Conservation (phyloP, 371 early-diverging fungal genomes). For the Mucor plumbeus region DNA sequence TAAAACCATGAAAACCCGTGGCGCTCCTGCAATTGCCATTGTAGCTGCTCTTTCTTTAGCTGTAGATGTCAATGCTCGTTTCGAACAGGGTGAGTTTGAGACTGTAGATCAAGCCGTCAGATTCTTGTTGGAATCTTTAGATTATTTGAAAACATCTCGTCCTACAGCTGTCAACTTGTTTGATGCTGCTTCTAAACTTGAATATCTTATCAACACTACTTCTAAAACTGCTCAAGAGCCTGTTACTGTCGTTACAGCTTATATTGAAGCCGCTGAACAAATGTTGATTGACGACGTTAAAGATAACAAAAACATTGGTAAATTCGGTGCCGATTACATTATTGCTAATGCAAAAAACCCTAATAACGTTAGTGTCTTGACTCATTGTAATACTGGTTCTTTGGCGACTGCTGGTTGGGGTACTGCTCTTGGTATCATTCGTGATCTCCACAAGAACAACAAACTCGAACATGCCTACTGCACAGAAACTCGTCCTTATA, state of each 20-base stretch:
- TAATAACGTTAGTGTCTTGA: conserved; percentile 72
- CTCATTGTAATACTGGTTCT: conserved; percentile 97
- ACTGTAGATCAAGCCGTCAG: conserved; percentile 49
- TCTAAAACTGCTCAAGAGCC: conserved; percentile 28
- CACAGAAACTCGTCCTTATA: conserved; percentile 97
- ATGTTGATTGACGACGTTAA: conserved; percentile 88
- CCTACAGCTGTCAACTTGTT: conserved; percentile 97
- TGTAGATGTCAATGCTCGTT: conserved; percentile 71
- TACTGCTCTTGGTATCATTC: conserved; percentile 89
- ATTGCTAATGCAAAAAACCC: conserved; percentile 43
- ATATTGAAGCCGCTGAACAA: conserved; percentile 77
- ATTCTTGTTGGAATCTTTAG: conserved; percentile 70
- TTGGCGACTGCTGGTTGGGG: conserved; percentile 88
- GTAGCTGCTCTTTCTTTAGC: conserved; percentile 93
- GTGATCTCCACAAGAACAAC: conserved; percentile 67
- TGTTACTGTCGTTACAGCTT: conserved; percentile 56
- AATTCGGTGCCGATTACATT: conserved; percentile 76
- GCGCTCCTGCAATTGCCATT: conserved; percentile 97
- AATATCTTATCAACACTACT: conserved; percentile 37
- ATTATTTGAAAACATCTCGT: conserved; percentile 86
- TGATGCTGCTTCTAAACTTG: conserved; percentile 85
- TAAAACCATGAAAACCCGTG: conserved; percentile 92
- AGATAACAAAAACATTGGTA: conserved; percentile 91
- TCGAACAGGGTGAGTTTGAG: conserved; percentile 38
- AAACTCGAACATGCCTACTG: conserved; percentile 84